These are phyloP conservation scores for Aspergillus texensis DNA, from an alignment of 2,329 filamentous ascomycete genomes.

Conservation along the genomic window DNA sequence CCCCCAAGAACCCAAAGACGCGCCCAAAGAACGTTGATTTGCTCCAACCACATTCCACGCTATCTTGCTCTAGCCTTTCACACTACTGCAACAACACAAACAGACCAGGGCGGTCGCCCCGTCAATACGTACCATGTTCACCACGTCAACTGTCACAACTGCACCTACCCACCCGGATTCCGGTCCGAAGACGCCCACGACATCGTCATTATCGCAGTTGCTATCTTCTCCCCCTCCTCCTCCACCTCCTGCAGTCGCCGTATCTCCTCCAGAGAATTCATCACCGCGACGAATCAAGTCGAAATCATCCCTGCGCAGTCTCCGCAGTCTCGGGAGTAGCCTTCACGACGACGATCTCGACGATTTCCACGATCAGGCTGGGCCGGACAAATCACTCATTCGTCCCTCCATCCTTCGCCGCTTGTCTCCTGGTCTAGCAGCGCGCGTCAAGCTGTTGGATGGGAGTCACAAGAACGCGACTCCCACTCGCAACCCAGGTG, in stretches of 20 bases:
- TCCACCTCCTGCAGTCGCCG: conserved; percentile 31
- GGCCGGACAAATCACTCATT: conserved; percentile 31
- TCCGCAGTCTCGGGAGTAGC: conserved; percentile 38
- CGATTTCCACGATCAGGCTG: conserved; percentile 21
- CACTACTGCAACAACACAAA: conserved; percentile 7
- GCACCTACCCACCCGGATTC: conserved; percentile 31
- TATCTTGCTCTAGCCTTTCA: conserved; percentile 16
- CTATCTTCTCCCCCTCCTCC: conserved; percentile 31
- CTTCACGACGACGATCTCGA: conserved; percentile 33
- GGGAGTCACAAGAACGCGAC: conserved; percentile 33
- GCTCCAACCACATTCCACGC: conserved; percentile 9
- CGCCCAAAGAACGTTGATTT: conserved; percentile 9
- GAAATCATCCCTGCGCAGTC: conserved; percentile 40
- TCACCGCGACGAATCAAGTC: conserved; percentile 37
- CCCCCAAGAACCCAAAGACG: background rate
- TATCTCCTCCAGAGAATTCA: conserved; percentile 32
- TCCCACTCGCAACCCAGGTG: conserved; percentile 27
- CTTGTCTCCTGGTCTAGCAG: conserved; percentile 45
- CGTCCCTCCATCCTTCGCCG: conserved; percentile 44
- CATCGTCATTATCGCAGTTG: conserved; percentile 15
- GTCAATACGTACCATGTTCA: conserved; percentile 43
- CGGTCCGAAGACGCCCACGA: conserved; percentile 28
- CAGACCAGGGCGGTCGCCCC: conserved; percentile 25
- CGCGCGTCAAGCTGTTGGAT: conserved; percentile 46
- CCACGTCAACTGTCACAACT: conserved; percentile 32